phyloP scores from a whole-genome alignment of 2,329 filamentous ascomycete genomes.

The Pyrenochaeta sp. region DNA sequence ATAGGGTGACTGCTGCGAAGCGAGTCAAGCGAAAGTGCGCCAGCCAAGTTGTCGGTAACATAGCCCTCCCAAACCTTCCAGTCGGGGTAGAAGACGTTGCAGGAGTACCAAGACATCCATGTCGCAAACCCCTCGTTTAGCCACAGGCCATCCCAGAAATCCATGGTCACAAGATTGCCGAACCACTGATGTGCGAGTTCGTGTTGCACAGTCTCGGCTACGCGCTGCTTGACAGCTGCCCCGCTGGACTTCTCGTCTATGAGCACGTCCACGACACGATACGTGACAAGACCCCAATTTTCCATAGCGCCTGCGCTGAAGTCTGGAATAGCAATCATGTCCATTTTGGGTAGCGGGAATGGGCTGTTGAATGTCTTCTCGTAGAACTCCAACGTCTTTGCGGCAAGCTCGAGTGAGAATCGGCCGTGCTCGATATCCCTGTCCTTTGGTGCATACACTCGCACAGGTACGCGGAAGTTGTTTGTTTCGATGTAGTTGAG shows the following conservation, averaged over 20 bases:
- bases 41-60: slow-evolving; percentile 90
- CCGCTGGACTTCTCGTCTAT: slow-evolving; percentile 92
- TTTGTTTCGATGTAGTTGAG: slow-evolving; percentile 94
- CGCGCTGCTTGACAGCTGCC: slow-evolving; percentile 87
- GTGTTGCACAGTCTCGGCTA: slow-evolving; percentile 95
- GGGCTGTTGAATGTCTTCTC: slow-evolving; percentile 90
- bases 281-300: slow-evolving; percentile 97
- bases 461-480: slow-evolving; percentile 87
- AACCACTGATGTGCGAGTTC: slow-evolving; percentile 99
- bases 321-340: slow-evolving; percentile 95
- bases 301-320: slow-evolving; percentile 98
- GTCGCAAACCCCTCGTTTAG: slow-evolving; percentile 93
- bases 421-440: slow-evolving; percentile 89
- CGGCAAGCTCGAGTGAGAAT: slow-evolving; percentile 89
- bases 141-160: slow-evolving; percentile 98
- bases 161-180: slow-evolving; percentile 96
- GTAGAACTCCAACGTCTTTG: slow-evolving; percentile 90
- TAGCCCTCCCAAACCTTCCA: slow-evolving; percentile 99
- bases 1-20: slow-evolving; percentile 95
- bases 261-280: slow-evolving; percentile 89
- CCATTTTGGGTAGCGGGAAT: slow-evolving; percentile 92
- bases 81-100: slow-evolving; percentile 94
- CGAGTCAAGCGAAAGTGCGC: slow-evolving; percentile 86
- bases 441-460: slow-evolving; percentile 92
- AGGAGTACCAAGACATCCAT: slow-evolving; percentile 94